A percentile compares a stretch with the other conserved stretches of the same genome.
These are phyloP conservation scores for Phycomyces nitens DNA, from an alignment of 192 early-diverging fungal species.

Conservation along the genomic window DNA sequence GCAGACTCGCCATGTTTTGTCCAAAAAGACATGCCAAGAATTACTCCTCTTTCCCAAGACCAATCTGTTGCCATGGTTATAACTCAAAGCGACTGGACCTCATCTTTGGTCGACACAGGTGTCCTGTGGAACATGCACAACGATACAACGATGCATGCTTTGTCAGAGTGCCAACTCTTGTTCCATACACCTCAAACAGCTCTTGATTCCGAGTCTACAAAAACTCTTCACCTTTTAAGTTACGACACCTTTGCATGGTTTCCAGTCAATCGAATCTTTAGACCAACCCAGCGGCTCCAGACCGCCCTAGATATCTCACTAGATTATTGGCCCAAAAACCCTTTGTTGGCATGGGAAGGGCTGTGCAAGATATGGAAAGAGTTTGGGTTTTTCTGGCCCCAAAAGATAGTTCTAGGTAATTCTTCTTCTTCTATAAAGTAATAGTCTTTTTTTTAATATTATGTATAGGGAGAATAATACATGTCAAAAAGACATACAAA, in stretches of 20 bases:
- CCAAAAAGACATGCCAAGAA: slow-evolving; percentile 5
- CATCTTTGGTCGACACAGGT: background rate
- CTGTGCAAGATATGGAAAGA: slow-evolving; percentile 3
- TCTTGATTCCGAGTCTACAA: background rate
- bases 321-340: background rate
- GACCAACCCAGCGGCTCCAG: slow-evolving; percentile 1
- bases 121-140: background rate
- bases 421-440: slow-evolving; percentile 9
- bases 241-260: slow-evolving; percentile 10
- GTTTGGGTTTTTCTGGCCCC: slow-evolving; percentile 21
- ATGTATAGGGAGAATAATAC: slow-evolving; percentile 9
- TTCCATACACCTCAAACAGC: slow-evolving; percentile 6
- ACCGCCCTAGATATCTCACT: background rate
- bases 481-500: slow-evolving; percentile 18
- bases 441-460: too few relatives aligned
- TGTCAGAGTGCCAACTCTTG: slow-evolving; percentile 9
- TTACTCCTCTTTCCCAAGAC: background rate
- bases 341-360: background rate
- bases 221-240: background rate
- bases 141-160: background rate
- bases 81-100: slow-evolving; percentile 9
- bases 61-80: background rate
- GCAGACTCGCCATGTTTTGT: slow-evolving; percentile 17
- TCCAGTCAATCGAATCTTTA: slow-evolving; percentile 8
- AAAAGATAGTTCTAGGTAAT: slow-evolving; percentile 8